phyloP scores from a whole-genome alignment of 1,284 basidiomycete species.

The Fomitopsis schrenkii region DNA sequence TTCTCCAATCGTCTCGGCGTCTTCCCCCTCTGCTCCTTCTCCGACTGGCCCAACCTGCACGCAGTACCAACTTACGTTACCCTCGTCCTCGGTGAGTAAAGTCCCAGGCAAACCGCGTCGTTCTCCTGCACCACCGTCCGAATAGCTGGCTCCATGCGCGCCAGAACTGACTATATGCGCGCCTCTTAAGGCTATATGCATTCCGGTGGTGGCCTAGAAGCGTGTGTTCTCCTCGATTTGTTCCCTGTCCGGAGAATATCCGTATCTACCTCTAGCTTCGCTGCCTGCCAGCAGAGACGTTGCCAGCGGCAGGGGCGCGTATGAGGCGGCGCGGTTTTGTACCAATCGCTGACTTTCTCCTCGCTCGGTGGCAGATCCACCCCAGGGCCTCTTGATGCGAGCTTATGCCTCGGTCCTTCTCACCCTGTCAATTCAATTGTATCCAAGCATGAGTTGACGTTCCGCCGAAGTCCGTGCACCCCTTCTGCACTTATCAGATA shows the following conservation, averaged over 20 bases:
- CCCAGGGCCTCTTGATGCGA: constrained; percentile 1
- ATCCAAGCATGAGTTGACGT: neutral
- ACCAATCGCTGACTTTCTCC: neutral
- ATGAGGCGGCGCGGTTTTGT: neutral
- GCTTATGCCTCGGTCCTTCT: constrained; percentile 1
- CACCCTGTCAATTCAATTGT: neutral
- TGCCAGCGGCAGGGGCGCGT: neutral
- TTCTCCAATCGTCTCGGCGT: constrained; percentile 6
- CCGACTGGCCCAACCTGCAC: neutral
- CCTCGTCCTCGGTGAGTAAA: neutral
- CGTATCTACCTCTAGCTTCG: neutral
- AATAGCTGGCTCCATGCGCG: neutral
- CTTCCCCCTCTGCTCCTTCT: neutral
- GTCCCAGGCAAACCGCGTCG: neutral
- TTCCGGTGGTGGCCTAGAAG: neutral
- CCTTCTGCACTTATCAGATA: constrained; percentile 3
- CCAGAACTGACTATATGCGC: neutral
- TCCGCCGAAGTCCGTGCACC: constrained; percentile 1
- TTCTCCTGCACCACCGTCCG: neutral
- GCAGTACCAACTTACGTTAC: neutral
- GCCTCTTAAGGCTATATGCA: neutral
- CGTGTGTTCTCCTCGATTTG: neutral
- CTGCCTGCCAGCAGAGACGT: neutral
- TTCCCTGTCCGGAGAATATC: neutral
- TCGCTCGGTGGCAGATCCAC: neutral